Evolutionary conservation across 2,329 filamentous ascomycete genomes (phyloP).

Genomic region (Arthroderma sp.): DNA sequence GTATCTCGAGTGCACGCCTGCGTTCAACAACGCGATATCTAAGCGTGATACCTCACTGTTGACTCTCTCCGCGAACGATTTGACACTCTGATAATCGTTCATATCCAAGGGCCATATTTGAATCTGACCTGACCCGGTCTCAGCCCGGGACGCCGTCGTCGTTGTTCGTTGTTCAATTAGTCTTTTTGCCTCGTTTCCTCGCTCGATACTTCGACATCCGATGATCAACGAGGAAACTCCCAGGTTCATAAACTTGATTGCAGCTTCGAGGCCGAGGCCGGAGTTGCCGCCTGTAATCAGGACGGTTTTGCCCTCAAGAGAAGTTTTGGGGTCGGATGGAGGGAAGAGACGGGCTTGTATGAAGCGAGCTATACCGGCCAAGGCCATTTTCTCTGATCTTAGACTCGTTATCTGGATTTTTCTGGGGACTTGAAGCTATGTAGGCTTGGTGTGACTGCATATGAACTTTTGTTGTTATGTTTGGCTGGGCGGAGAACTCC

Average conservation of each 20-base stretch:
- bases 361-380: slow-evolving; percentile 5
- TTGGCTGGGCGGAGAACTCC: no score
- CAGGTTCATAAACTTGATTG: slow-evolving; percentile 34
- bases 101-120: slow-evolving; percentile 36
- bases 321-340: slow-evolving; percentile 24
- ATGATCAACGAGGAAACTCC: slow-evolving; percentile 34
- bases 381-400: neutral
- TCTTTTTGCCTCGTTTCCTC: slow-evolving; percentile 30
- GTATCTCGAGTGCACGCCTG: slow-evolving; percentile 29
- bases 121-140: slow-evolving; percentile 17
- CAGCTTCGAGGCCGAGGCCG: slow-evolving; percentile 39
- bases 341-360: slow-evolving; percentile 13
- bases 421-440: no score
- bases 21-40: slow-evolving; percentile 35
- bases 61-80: slow-evolving; percentile 28
- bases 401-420: no score
- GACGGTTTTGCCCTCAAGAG: slow-evolving; percentile 34
- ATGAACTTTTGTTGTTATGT: no score
- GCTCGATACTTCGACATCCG: slow-evolving; percentile 30
- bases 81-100: slow-evolving; percentile 33
- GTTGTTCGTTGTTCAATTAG: slow-evolving; percentile 21
- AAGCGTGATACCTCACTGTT: slow-evolving; percentile 25
- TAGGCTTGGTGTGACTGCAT: no score
- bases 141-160: slow-evolving; percentile 15
- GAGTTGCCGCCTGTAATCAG: slow-evolving; percentile 39